Base-by-base conservation (phyloP, 1,139 yeast species). In the Groenewaldozyma sp. region DNA sequence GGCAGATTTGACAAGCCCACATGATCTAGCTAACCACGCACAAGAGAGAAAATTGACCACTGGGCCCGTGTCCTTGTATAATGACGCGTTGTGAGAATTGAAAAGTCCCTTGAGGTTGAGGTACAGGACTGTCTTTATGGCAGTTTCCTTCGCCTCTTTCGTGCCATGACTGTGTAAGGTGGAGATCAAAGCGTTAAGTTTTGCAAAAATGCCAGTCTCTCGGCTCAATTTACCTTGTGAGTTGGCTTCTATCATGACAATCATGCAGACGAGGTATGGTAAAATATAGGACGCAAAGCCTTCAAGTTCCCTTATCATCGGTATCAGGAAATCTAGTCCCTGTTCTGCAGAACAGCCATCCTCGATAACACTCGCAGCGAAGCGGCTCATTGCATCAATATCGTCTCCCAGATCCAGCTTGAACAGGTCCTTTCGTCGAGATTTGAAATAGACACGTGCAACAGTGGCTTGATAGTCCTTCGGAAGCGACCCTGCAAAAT, bases 1-100 rank as follows among this genome's bases (percentile, higher is more conserved):
- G 1, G 53, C 51, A 4, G 52, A 35, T 24, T 43, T 43, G 28
- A 28, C n/a, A 7, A 29, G 17, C 13, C 17, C 33, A 7, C 10
- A 16, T 27, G 11, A n/a, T 7, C 9, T 13, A 19, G 34, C 20
- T 14, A 20, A 17, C n/a, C n/a, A 13, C 11, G 5, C 9, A n/a
- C 6, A 13, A 6, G 17, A 31, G 7, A 31, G n/a, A 17, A 17
- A 20, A 31, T 11, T 14, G 20, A 21, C 5, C 6, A 17, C n/a
- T n/a, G 5, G 17, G 11, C 14, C 5, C 17, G 17, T 6, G 14
- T 6, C 11, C 14, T 27, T 11, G 6, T 6, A 27, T 27, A 27
- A 27, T 5, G 17, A 17, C 31, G 11, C 31, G 11, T 13, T 13
- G n/a, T n/a, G n/a, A n/a, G n/a, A n/a, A n/a, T 27, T 13, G 17